These are phyloP conservation scores for Lactifluus subvellereus DNA, from an alignment of 768 basidiomycete species.

Conservation along the genomic window DNA sequence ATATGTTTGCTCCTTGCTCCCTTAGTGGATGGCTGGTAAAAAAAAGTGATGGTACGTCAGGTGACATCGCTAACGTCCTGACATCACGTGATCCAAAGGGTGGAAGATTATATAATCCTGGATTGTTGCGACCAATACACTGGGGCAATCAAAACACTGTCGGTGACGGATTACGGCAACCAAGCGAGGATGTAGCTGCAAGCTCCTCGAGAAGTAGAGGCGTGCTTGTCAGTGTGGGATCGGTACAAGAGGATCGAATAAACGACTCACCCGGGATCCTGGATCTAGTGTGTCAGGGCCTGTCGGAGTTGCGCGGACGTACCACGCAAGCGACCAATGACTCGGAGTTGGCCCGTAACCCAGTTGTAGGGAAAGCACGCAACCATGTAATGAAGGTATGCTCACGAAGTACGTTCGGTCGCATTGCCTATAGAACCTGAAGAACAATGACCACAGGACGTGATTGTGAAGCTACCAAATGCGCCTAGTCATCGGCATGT, in stretches of 20 bases:
- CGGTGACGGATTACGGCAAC: no score
- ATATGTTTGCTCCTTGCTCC: no score
- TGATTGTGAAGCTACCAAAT: neutral
- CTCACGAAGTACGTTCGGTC: neutral
- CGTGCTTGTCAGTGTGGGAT: no score
- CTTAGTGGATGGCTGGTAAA: no score
- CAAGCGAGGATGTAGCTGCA: no score
- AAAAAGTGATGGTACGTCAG: no score
- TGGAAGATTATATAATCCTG: no score
- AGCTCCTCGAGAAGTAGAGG: no score
- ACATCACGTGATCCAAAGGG: no score
- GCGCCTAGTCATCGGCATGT: neutral
- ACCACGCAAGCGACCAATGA: neutral
- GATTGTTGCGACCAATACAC: no score
- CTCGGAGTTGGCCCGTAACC: neutral
- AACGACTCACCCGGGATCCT: neutral
- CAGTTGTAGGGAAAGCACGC: constrained; percentile 26
- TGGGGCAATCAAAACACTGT: no score
- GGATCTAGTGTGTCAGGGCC: neutral
- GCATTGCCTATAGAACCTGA: neutral
- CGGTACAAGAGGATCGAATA: neutral
- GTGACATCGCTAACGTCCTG: no score
- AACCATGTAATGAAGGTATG: neutral
- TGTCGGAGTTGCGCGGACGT: neutral
- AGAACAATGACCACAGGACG: neutral